Conservation (phyloP, 1,284 basidiomycete genomes). For the Cutaneotrichosporon sp. region DNA sequence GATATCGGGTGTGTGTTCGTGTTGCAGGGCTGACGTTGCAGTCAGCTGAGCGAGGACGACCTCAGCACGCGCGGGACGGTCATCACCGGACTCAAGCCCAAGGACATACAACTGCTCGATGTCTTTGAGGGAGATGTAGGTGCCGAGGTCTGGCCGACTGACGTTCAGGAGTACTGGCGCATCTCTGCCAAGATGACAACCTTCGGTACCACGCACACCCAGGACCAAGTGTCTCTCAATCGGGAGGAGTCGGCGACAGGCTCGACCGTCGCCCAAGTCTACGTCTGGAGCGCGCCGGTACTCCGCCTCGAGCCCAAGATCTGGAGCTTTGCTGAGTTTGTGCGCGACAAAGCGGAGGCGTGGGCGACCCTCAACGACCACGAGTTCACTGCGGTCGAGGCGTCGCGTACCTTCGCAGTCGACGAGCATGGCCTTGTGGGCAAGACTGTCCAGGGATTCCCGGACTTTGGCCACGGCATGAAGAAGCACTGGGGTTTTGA, state of each 20-base stretch:
- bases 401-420: conserved; percentile 53
- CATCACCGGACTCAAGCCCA: conserved; percentile 62
- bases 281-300: too few relatives aligned
- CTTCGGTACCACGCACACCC: too few relatives aligned
- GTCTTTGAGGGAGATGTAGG: conserved; percentile 65
- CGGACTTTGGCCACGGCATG: conserved; percentile 62
- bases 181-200: too few relatives aligned
- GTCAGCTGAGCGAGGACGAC: conserved; percentile 49
- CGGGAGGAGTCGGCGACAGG: too few relatives aligned
- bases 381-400: conserved; percentile 67
- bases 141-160: too few relatives aligned
- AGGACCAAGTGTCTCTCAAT: too few relatives aligned
- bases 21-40: conserved; percentile 46
- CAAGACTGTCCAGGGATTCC: conserved; percentile 32
- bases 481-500: conserved; percentile 60
- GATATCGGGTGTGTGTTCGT: conserved; percentile 17
- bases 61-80: conserved; percentile 68
- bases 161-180: too few relatives aligned
- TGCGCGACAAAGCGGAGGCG: conserved; percentile 39
- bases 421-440: conserved; percentile 45
- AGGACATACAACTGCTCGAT: conserved; percentile 66
- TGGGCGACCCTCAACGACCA: conserved; percentile 35
- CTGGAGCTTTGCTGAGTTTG: conserved; percentile 60
- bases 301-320: conserved; percentile 58
- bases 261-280: too few relatives aligned